Evolutionary conservation across 2,329 filamentous ascomycete genomes (phyloP).

Genomic region (Stachybotrys chlorohalonatus): DNA sequence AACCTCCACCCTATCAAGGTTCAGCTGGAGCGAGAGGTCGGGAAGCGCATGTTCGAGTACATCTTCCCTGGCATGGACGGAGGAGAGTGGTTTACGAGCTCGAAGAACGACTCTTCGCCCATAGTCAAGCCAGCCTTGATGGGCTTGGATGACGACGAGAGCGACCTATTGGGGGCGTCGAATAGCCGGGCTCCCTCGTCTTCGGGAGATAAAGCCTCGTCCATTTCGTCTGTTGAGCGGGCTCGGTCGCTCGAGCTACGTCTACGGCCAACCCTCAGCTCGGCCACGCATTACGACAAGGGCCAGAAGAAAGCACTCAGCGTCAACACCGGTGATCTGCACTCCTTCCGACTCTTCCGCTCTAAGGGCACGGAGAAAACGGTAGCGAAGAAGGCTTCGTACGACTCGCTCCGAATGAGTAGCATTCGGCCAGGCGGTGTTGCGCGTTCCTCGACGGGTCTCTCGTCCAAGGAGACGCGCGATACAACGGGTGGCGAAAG

Average conservation of each 20-base stretch:
- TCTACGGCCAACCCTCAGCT: slow-evolving; percentile 71
- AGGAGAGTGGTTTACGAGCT: slow-evolving; percentile 31
- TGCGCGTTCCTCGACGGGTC: slow-evolving; percentile 35
- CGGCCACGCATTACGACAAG: slow-evolving; percentile 30
- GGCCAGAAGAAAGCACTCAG: slow-evolving; percentile 37
- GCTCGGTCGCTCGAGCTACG: slow-evolving; percentile 73
- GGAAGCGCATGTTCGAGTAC: slow-evolving; percentile 91
- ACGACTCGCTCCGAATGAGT: slow-evolving; percentile 42
- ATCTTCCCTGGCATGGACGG: slow-evolving; percentile 79
- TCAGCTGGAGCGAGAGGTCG: slow-evolving; percentile 85
- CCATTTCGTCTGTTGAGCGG: slow-evolving; percentile 44
- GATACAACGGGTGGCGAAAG: slow-evolving; percentile 27
- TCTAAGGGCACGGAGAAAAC: slow-evolving; percentile 33
- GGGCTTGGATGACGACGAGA: slow-evolving; percentile 38
- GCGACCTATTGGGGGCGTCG: slow-evolving; percentile 30
- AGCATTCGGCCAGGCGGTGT: slow-evolving; percentile 32
- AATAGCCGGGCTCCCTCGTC: slow-evolving; percentile 26
- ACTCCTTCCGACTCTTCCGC: slow-evolving; percentile 44
- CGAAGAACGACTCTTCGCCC: slow-evolving; percentile 54
- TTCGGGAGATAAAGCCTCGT: slow-evolving; percentile 33
- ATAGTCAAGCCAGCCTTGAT: slow-evolving; percentile 29
- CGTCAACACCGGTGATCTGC: slow-evolving; percentile 38
- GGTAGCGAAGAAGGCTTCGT: slow-evolving; percentile 42
- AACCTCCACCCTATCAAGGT: slow-evolving; percentile 88
- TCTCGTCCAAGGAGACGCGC: slow-evolving; percentile 29